Percentiles rank a stretch among this genome's conserved stretches.
Evolutionary conservation across 805 yeast species (phyloP).

Genomic region (Yarrowia alimentaria): DNA sequence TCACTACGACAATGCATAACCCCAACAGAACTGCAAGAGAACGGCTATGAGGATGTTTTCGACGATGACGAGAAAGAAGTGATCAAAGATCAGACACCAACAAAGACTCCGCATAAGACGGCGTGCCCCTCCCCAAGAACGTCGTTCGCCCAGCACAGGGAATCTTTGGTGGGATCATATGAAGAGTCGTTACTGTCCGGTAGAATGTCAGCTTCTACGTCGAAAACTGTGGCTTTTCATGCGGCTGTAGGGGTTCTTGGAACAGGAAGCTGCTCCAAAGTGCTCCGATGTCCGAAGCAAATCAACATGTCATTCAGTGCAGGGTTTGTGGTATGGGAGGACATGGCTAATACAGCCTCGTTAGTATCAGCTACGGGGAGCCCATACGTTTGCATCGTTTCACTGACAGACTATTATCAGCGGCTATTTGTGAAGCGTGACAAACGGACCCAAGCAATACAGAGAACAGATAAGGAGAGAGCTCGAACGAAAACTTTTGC

Average conservation of each 20-base stretch:
- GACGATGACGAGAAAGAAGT: slow-evolving; percentile 18
- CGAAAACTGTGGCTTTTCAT: slow-evolving; percentile 34
- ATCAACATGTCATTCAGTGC: slow-evolving; percentile 36
- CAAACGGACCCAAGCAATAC: no score
- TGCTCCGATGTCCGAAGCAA: slow-evolving; percentile 35
- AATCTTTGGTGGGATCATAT: slow-evolving; percentile 39
- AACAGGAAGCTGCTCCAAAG: slow-evolving; percentile 31
- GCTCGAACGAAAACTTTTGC: slow-evolving; percentile 27
- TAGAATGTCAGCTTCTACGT: slow-evolving; percentile 38
- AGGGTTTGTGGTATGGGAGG: slow-evolving; percentile 36
- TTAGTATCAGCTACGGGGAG: slow-evolving; percentile 28
- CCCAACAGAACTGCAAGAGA: slow-evolving; percentile 15
- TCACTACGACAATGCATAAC: slow-evolving; percentile 19
- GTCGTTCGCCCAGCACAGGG: slow-evolving; percentile 29
- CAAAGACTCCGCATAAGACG: not conserved
- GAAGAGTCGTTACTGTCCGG: slow-evolving; percentile 39
- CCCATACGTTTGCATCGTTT: slow-evolving; percentile 37
- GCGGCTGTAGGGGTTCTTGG: slow-evolving; percentile 39
- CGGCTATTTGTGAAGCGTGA: slow-evolving; percentile 6
- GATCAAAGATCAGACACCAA: slow-evolving; percentile 1
- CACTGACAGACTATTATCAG: slow-evolving; percentile 29
- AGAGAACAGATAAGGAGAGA: no score
- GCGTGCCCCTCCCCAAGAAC: slow-evolving; percentile 14
- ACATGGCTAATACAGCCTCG: slow-evolving; percentile 24
- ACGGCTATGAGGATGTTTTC: slow-evolving; percentile 14